Conservation (phyloP, 2,329 filamentous ascomycete species). For the Fusarium scirpi region DNA sequence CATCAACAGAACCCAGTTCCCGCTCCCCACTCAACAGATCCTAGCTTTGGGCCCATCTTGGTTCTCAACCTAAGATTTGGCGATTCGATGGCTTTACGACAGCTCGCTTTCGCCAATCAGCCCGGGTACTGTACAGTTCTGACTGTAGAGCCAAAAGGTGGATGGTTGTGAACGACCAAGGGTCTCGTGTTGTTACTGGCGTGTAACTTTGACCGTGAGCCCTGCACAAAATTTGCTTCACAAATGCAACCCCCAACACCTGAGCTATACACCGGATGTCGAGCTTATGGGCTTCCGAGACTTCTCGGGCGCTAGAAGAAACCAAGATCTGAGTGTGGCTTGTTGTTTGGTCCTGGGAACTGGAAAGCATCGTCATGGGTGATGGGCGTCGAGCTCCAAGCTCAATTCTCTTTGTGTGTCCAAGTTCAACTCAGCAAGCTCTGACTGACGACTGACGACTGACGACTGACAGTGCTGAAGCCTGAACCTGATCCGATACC, state of each 20-base stretch:
- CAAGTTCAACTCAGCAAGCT: not conserved
- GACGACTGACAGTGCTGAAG: not conserved
- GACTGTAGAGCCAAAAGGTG: not conserved
- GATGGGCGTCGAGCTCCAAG: constrained; percentile 6
- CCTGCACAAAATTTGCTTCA: not conserved
- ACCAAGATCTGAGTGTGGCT: constrained; percentile 19
- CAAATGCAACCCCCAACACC: constrained; percentile 3
- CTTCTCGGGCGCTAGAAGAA: constrained; percentile 35
- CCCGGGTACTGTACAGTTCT: not conserved
- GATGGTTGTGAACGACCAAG: constrained; percentile 7
- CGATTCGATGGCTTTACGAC: constrained; percentile 17
- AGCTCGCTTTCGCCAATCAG: constrained; percentile 2
- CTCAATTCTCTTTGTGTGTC: not conserved
- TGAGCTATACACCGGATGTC: constrained; percentile 9
- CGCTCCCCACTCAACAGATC: constrained; percentile 16
- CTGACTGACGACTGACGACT: not conserved
- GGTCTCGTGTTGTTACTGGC: constrained; percentile 11
- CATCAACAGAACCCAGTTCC: not conserved
- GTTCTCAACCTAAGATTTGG: not conserved
- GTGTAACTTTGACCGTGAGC: constrained; percentile 7
- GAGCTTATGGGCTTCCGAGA: constrained; percentile 28
- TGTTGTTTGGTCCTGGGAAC: not conserved
- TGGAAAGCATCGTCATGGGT: constrained; percentile 25
- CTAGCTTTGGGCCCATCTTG: constrained; percentile 20
- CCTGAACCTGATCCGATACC: not conserved